phyloP scores from a whole-genome alignment of 2,329 filamentous ascomycete genomes.

The Colletotrichum lentis region DNA sequence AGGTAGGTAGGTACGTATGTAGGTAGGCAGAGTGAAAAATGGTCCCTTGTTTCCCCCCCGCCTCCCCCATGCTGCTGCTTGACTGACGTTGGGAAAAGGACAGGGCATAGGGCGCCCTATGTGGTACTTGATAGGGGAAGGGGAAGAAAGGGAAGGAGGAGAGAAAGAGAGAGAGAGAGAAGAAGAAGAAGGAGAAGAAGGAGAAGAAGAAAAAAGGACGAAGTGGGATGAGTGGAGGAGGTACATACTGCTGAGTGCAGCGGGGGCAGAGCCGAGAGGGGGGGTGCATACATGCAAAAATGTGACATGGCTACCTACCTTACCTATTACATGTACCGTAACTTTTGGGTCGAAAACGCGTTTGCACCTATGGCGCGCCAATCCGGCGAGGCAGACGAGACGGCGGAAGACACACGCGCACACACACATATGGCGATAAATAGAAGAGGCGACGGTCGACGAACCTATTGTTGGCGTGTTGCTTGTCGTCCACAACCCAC shows the following conservation, averaged over 20 bases:
- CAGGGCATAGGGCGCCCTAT: slow-evolving; percentile 20
- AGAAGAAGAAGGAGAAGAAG: too few species aligned
- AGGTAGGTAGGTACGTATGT: too few species aligned
- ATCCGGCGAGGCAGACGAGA: slow-evolving; percentile 27
- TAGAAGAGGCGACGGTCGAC: slow-evolving; percentile 1
- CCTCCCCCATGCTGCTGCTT: slow-evolving; percentile 5
- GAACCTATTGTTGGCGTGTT: slow-evolving; percentile 5
- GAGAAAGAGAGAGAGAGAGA: background rate
- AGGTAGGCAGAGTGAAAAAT: background rate
- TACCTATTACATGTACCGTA: too few species aligned
- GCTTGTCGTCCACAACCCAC: slow-evolving; percentile 4
- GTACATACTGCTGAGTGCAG: slow-evolving; percentile 30
- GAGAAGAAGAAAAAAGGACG: background rate
- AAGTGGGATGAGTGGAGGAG: slow-evolving; percentile 27
- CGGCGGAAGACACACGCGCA: slow-evolving; percentile 4
- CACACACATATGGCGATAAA: background rate
- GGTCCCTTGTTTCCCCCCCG: slow-evolving; percentile 9
- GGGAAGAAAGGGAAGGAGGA: background rate
- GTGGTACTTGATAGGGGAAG: slow-evolving; percentile 25
- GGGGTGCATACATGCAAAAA: slow-evolving; percentile 31
- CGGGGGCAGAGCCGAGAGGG: slow-evolving; percentile 30
- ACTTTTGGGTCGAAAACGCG: slow-evolving; percentile 25
- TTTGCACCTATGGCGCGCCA: slow-evolving; percentile 29
- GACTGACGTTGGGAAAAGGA: slow-evolving; percentile 28
- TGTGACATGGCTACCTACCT: slow-evolving; percentile 15